A percentile compares a stretch with the other conserved stretches of the same genome.
Evolutionary conservation across 495 filamentous ascomycete species (phyloP).

Genomic region (Halenospora varia): DNA sequence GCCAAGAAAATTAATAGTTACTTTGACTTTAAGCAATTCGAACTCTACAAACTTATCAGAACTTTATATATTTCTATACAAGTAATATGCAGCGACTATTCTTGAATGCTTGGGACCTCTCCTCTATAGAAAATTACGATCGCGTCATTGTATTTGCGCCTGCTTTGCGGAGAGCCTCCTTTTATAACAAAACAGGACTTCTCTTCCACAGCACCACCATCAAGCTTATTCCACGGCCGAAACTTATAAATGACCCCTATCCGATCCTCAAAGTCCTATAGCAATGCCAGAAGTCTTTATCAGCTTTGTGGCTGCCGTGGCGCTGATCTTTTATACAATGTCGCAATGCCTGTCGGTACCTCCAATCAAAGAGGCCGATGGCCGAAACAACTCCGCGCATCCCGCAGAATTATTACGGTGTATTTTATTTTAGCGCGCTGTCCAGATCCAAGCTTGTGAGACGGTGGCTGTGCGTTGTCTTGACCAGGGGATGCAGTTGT

Average conservation of each 20-base stretch:
- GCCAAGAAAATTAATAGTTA: too few species aligned
- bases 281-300: conserved; percentile 2
- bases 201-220: conserved; percentile 3
- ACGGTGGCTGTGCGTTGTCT: conserved; percentile 9
- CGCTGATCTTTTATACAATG: conserved; percentile 8
- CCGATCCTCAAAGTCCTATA: not conserved
- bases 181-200: conserved; percentile 5
- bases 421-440: conserved; percentile 6
- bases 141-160: conserved; percentile 1
- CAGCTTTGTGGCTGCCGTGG: conserved; percentile 7
- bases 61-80: conserved; percentile 10
- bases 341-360: not conserved
- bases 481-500: too few species aligned
- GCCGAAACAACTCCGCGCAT: conserved; percentile 10
- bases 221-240: conserved; percentile 3
- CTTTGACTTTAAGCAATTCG: conserved; percentile 8
- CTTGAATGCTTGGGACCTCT: conserved; percentile 2
- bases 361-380: conserved; percentile 10
- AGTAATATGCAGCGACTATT: conserved; percentile 5
- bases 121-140: conserved; percentile 7
- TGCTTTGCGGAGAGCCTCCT: conserved; percentile 9
- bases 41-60: conserved; percentile 3
- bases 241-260: conserved; percentile 3
- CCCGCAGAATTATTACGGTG: conserved; percentile 12
- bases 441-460: conserved; percentile 6